These are phyloP conservation scores for Lichenothelia convexa DNA, from an alignment of 495 filamentous ascomycete genomes.

Conservation along the genomic window DNA sequence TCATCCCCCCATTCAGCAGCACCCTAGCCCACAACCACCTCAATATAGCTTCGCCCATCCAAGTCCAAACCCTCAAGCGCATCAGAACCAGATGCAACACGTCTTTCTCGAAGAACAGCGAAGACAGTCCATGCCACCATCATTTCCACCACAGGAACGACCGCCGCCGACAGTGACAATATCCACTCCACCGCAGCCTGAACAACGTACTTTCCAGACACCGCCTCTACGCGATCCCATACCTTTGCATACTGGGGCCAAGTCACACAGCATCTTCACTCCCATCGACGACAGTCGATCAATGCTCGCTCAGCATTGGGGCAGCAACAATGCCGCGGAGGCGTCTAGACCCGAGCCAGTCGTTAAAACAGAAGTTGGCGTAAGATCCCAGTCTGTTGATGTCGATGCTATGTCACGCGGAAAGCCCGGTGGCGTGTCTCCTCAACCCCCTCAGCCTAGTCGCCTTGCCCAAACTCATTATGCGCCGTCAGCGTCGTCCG, in stretches of 20 bases:
- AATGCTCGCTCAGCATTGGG: conserved; percentile 72
- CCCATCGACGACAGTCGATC: conserved; percentile 88
- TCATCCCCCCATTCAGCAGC: conserved; percentile 5
- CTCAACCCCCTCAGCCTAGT: conserved; percentile 5
- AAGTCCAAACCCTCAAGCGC: conserved; percentile 28
- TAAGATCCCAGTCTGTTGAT: conserved; percentile 47
- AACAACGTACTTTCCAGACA: conserved; percentile 26
- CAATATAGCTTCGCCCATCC: neutral
- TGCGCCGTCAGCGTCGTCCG: conserved; percentile 13
- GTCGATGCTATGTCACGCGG: conserved; percentile 32
- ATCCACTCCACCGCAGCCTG: conserved; percentile 14
- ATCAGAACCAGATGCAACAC: conserved; percentile 38
- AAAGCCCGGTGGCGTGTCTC: conserved; percentile 11
- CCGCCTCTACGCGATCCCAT: conserved; percentile 37
- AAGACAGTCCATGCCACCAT: conserved; percentile 40
- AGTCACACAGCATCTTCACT: conserved; percentile 88
- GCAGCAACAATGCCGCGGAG: conserved; percentile 32
- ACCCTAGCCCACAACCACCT: conserved; percentile 10
- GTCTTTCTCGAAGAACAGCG: conserved; percentile 51
- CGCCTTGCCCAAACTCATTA: neutral
- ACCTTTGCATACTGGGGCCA: conserved; percentile 42
- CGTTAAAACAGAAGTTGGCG: conserved; percentile 24
- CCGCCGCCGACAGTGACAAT: conserved; percentile 27
- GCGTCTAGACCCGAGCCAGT: conserved; percentile 21
- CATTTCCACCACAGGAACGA: conserved; percentile 25